Conservation (phyloP, 2,329 filamentous ascomycete species). For the Xylariaceae sp. region DNA sequence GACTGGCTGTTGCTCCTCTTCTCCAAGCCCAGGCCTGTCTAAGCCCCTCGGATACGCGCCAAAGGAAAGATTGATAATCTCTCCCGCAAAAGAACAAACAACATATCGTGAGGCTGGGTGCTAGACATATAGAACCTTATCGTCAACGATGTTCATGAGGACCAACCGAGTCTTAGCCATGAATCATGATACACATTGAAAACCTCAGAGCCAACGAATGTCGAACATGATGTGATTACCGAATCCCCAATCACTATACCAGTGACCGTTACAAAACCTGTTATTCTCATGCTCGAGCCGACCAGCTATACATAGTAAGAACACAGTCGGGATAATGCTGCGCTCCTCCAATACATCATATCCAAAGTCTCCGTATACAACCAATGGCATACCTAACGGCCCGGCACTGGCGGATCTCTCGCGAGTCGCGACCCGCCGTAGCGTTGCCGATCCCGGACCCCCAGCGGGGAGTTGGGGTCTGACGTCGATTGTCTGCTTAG, state of each 20-base stretch:
- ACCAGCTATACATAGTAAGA: background rate
- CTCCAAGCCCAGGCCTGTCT: no score
- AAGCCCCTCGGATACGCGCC: no score
- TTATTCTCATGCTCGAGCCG: background rate
- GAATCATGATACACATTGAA: background rate
- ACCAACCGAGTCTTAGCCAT: background rate
- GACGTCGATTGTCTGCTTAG: constrained; percentile 3
- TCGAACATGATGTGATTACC: background rate
- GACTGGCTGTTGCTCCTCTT: no score
- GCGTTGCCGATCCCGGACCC: constrained; percentile 14
- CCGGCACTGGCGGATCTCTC: background rate
- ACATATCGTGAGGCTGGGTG: no score
- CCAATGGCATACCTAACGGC: background rate
- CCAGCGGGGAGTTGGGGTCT: constrained; percentile 15
- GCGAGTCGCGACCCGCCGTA: background rate
- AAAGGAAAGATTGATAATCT: no score
- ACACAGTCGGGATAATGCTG: background rate
- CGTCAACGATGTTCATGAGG: background rate
- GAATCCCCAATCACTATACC: background rate
- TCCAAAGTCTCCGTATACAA: no score
- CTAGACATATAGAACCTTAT: no score
- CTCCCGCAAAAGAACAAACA: no score
- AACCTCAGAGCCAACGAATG: background rate
- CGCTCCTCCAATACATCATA: background rate
- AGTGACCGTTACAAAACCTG: background rate